Evolutionary conservation across 1,284 basidiomycete species (phyloP), one percentile per base, ranked within the genome.

Genomic region (Neotropicomus parvogracilis): DNA sequence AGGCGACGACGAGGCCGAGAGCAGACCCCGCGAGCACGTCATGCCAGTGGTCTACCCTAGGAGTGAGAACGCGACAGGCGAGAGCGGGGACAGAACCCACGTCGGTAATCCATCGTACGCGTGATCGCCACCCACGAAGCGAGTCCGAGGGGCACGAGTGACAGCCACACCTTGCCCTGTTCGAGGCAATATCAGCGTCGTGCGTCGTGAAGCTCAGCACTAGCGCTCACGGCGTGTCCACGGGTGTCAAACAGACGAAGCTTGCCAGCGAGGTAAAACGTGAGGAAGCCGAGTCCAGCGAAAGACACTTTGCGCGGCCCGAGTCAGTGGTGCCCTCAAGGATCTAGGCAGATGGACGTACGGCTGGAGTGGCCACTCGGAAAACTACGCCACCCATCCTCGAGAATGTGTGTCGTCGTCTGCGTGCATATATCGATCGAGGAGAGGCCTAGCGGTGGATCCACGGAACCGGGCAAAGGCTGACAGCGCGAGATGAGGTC

Each of bases 331-430:
- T 12, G 14, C 2, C 11, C 12, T 0, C 16, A 5, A 4, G 6
- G 1, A 4, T 6, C 26, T n/a, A 6, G 4, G 17, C 11, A 12
- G 32, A 34, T 2, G 17, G 9, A 68, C 73, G 50, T 65, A 84
- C 71, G 67, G 55, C 80, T 83, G 1, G 82, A 75, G 65, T 91
- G 88, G 0, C 88, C 88, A 31, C 82, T 85, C 1, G 86, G 86
- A 65, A 91, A 90, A 58, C 81, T 84, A 50, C 81, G 76, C 72
- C 85, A 91, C 0, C 88, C 88, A 48, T 87, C 82, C 36, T 75
- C 70, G 36, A 88, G 62, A 1, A 73, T 68, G 21, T 61, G 49
- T 17, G 59, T 58, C 50, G 80, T 66, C 0, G 72, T 72, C 54
- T 76, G 76, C 0, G 84, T 85, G 66, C 89, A 91, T 47, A 91